Evolutionary conservation across 306 rosid genomes (phyloP).

Genomic region (Prosopis cineraria): DNA sequence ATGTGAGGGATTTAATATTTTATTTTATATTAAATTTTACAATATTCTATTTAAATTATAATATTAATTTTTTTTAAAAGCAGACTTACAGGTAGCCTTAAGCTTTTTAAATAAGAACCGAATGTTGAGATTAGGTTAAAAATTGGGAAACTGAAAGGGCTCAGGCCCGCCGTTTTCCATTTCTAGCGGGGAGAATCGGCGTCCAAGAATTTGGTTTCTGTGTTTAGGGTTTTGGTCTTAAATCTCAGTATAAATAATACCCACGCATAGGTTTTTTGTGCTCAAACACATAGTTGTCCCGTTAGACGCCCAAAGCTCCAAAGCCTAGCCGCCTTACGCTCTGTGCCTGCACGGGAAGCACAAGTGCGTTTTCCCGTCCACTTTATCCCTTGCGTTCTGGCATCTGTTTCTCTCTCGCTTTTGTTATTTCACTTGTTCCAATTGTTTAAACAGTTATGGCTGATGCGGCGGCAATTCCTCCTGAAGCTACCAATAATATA

Average conservation of each 20-base stretch:
- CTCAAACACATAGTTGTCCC: not conserved
- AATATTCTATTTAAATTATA: no score
- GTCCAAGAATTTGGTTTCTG: no score
- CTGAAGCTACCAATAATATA: not conserved
- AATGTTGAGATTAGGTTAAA: no score
- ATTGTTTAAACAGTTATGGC: conserved; percentile 38
- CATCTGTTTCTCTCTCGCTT: not conserved
- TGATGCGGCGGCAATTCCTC: not conserved
- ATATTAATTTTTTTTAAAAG: no score
- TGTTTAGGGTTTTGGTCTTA: not conserved
- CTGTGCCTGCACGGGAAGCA: not conserved
- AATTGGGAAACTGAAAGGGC: no score
- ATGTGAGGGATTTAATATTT: no score
- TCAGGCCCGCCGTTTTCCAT: no score
- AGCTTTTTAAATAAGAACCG: no score
- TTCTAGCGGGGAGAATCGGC: no score
- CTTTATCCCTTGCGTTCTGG: not conserved
- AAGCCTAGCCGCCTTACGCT: not conserved
- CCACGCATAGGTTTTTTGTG: conserved; percentile 3
- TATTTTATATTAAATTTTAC: no score
- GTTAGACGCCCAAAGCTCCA: not conserved
- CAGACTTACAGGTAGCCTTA: no score
- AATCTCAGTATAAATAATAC: not conserved
- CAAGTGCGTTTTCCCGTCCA: not conserved
- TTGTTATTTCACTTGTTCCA: not conserved